Conservation (phyloP, 164 flowering plant genomes). For the Stephania cephalantha region DNA sequence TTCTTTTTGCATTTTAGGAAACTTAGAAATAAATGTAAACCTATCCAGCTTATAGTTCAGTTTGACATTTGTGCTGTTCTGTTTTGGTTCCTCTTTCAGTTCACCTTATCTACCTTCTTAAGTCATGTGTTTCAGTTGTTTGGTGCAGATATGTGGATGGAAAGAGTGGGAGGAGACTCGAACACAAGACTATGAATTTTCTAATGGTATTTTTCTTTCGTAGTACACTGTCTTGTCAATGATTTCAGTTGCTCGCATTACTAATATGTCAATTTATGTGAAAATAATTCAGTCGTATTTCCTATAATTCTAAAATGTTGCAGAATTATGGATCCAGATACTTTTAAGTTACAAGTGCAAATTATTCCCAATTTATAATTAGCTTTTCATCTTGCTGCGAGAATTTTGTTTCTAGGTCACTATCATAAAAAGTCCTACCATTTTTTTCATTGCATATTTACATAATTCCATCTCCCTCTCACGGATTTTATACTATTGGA, state of each 20-base stretch:
- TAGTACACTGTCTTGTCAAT: not conserved
- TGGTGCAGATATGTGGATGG: constrained; percentile 84
- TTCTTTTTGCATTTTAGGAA: not conserved
- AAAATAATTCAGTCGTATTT: not conserved
- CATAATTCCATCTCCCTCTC: too few relatives aligned
- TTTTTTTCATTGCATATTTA: too few relatives aligned
- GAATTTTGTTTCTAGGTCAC: too few relatives aligned
- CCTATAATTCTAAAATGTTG: not conserved
- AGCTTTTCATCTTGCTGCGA: too few relatives aligned
- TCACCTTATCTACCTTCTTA: too few relatives aligned
- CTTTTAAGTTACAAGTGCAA: constrained; percentile 87
- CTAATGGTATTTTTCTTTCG: constrained; percentile 55
- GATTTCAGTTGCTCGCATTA: not conserved
- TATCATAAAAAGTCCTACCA: too few relatives aligned
- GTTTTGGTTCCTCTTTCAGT: too few relatives aligned
- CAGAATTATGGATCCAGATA: constrained; percentile 46
- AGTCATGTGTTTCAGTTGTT: not conserved
- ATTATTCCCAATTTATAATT: too few relatives aligned
- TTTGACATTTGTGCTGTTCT: too few relatives aligned
- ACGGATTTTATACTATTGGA: too few relatives aligned
- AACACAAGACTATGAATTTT: constrained; percentile 61
- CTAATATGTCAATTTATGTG: not conserved
- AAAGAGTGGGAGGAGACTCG: constrained; percentile 88
- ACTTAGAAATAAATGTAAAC: not conserved
- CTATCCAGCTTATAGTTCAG: not conserved